Base-by-base conservation (phyloP, 441 rosid genomes). In the Mallotus japonicus region DNA sequence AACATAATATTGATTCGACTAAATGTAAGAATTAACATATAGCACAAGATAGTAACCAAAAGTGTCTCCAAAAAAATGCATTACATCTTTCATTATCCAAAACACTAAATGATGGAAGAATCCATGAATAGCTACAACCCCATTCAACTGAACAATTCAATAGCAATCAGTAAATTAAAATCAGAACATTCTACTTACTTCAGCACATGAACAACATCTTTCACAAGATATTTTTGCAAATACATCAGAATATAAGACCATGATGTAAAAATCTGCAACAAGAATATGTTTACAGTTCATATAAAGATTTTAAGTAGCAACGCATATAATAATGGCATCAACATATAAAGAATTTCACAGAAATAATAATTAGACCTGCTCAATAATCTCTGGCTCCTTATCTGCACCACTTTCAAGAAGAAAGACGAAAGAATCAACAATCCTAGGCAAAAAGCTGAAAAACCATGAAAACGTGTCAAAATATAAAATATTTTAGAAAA, bases 361-460 rank as follows among this genome's bases (percentile, higher is more conserved):
- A 80, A 81, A 71, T 59, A 32, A 69, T 42, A 54, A 68, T 46
- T 54, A 72, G 69, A 95, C 99, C 99, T 91, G 95, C 83, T 95
- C 92, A 77, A 95, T 77, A 76, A 91, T 89, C 76, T 93, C 98
- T 32, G 99, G 87, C 78, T 93, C 99, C 76, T 90, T 89, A 69
- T 90, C 89, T 28, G 90, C 99, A 73, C 98, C 98, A 84, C 75
- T 83, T 79, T 89, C 70, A 46, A 95, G 90, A 61, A 93, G 95
- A 73, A 78, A 72, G 59, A 79, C 84, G n/a, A 90, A 73, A 61
- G 97, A 84, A 75, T 84, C 87, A 59, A 79, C 88, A 85, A 93
- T 65, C 68, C 85, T 83, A 4, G 97, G 92, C 72, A 95, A 81
- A 77, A 92, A 90, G 69, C 99, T 95, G 80, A 67, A 65, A 72